Conservation (phyloP, 805 yeast genomes). For the Kodamaea kaohsiungensis region DNA sequence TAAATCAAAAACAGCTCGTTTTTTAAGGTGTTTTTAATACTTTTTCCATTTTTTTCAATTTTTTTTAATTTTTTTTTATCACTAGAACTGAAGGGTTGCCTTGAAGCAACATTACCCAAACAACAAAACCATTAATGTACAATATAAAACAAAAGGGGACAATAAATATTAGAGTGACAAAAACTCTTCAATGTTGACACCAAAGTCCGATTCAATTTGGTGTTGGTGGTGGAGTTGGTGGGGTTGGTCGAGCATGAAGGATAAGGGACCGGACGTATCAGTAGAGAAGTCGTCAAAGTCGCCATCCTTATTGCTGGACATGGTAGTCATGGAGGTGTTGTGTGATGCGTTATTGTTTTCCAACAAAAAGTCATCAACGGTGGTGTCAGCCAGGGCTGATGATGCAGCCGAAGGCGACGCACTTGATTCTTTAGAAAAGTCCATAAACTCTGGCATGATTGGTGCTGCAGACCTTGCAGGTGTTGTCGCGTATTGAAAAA, state of each 20-base stretch:
- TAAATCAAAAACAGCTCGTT: conserved; percentile 14
- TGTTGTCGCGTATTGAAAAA: not conserved
- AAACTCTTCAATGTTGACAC: conserved; percentile 31
- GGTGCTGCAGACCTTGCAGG: conserved; percentile 41
- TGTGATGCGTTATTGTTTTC: conserved; percentile 5
- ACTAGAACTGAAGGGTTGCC: conserved; percentile 7
- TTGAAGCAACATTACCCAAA: conserved; percentile 5
- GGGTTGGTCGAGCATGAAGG: conserved; percentile 11
- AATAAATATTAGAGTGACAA: conserved; percentile 24
- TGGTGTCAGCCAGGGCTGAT: conserved; percentile 3
- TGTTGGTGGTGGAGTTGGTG: conserved; percentile 9
- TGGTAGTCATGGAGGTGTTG: conserved; percentile 4
- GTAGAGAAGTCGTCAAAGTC: conserved; percentile 9
- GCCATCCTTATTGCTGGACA: conserved; percentile 6
- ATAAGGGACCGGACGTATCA: conserved; percentile 10
- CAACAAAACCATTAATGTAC: conserved; percentile 9
- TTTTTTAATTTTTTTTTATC: conserved; percentile 5
- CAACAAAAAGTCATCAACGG: conserved; percentile 16
- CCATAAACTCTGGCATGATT: conserved; percentile 34
- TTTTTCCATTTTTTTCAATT: conserved; percentile 9
- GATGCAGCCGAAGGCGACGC: conserved; percentile 10
- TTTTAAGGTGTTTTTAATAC: conserved; percentile 13
- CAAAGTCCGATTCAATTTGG: conserved; percentile 16
- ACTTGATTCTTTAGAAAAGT: conserved; percentile 12
- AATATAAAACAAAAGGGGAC: conserved; percentile 15